Evolutionary conservation across 768 basidiomycete genomes (phyloP).

Genomic region (Phlegmacium glaucopus): DNA sequence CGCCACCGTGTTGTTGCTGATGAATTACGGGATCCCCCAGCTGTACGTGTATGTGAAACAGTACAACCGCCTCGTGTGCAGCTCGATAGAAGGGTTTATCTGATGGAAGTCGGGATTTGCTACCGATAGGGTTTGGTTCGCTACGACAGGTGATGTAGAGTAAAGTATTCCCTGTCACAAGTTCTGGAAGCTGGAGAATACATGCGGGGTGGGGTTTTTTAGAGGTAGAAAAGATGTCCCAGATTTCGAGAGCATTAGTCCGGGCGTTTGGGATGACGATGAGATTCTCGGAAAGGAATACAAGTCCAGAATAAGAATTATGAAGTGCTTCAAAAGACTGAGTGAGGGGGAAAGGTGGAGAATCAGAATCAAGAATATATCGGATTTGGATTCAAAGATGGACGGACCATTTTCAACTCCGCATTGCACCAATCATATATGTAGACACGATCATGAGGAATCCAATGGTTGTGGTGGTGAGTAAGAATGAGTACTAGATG

Average conservation of each 20-base stretch:
- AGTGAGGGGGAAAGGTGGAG: neutral
- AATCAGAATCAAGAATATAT: neutral
- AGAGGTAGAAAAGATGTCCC: conserved; percentile 24
- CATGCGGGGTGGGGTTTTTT: conserved; percentile 8
- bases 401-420: conserved; percentile 30
- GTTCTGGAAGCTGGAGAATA: conserved; percentile 28
- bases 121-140: conserved; percentile 38
- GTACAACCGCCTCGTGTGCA: conserved; percentile 26
- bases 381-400: neutral
- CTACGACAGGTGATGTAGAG: conserved; percentile 31
- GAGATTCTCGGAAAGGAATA: conserved; percentile 32
- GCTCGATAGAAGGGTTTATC: conserved; percentile 10
- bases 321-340: conserved; percentile 19
- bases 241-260: conserved; percentile 31
- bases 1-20: neutral
- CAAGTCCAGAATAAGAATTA: conserved; percentile 25
- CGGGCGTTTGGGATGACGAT: conserved; percentile 32
- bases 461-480: conserved; percentile 13
- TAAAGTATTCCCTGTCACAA: conserved; percentile 20
- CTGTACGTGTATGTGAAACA: conserved; percentile 1
- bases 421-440: conserved; percentile 44
- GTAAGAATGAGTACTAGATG: conserved; percentile 37
- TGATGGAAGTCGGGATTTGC: conserved; percentile 2
- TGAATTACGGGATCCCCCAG: neutral
- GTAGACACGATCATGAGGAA: conserved; percentile 29